Evolutionary conservation across 805 yeast species (phyloP).

Genomic region (Grigorovia yakushimaensis): DNA sequence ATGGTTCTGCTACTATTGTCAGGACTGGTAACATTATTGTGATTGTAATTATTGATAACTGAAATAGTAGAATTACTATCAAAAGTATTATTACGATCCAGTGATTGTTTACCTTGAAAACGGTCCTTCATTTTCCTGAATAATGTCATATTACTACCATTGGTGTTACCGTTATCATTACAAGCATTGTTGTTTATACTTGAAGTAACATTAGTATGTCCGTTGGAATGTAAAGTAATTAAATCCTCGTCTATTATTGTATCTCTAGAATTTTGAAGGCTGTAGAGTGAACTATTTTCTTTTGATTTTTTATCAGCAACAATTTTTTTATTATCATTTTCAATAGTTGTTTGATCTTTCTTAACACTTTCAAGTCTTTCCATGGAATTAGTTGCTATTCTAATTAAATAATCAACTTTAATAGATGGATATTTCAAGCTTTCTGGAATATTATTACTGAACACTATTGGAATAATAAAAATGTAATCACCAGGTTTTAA

Average conservation of each 20-base stretch:
- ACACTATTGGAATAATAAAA: slow-evolving; percentile 51
- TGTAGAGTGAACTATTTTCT: not conserved
- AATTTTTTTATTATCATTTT: not conserved
- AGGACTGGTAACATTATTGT: not conserved
- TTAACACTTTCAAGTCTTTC: not conserved
- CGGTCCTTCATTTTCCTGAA: slow-evolving; percentile 4
- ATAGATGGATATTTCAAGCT: slow-evolving; percentile 30
- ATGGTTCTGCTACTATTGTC: too few relatives aligned
- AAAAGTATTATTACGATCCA: not conserved
- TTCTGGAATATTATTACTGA: slow-evolving; percentile 54
- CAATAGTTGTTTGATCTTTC: not conserved
- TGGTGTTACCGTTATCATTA: not conserved
- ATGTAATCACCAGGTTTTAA: slow-evolving; percentile 60
- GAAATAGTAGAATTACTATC: not conserved
- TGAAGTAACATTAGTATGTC: not conserved
- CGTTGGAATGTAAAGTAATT: too few relatives aligned
- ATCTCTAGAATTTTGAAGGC: not conserved
- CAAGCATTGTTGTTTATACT: not conserved
- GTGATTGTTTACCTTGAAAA: not conserved
- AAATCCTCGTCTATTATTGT: too few relatives aligned
- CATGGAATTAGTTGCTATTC: slow-evolving; percentile 7
- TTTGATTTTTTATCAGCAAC: not conserved
- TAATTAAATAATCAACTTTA: slow-evolving; percentile 15
- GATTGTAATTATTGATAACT: not conserved
- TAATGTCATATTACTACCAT: not conserved